Percentiles rank a stretch among this genome's conserved stretches.
These are phyloP conservation scores for Trichosporon asahii DNA, from an alignment of 1,284 basidiomycete species.

Conservation along the genomic window DNA sequence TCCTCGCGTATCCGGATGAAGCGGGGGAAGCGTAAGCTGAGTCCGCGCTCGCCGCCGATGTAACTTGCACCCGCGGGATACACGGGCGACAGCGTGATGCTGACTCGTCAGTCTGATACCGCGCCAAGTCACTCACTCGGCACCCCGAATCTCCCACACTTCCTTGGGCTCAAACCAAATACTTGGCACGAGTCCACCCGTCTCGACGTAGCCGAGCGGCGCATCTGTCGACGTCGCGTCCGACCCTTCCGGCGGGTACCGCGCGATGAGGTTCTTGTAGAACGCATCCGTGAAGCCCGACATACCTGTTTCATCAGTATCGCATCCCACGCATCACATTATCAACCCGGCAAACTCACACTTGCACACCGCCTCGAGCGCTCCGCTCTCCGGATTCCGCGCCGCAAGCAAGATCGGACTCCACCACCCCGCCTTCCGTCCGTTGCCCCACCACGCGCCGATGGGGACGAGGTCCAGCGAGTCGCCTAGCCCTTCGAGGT, in stretches of 20 bases:
- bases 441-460: conserved; percentile 86
- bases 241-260: conserved; percentile 62
- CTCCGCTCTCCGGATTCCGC: conserved; percentile 68
- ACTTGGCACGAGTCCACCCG: conserved; percentile 71
- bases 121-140: conserved; percentile 60
- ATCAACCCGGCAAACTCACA: conserved; percentile 51
- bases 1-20: conserved; percentile 58
- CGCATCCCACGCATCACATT: conserved; percentile 52
- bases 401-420: conserved; percentile 80
- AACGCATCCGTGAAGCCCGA: conserved; percentile 82
- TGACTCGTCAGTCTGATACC: conserved; percentile 36
- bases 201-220: conserved; percentile 65
- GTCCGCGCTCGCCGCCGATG: conserved; percentile 65
- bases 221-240: conserved; percentile 61
- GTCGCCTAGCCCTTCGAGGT: conserved; percentile 55
- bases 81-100: conserved; percentile 82
- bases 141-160: conserved; percentile 88
- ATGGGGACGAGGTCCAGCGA: conserved; percentile 64
- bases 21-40: conserved; percentile 60
- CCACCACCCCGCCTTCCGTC: conserved; percentile 92
- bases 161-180: conserved; percentile 81
- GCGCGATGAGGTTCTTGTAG: conserved; percentile 69
- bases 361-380: conserved; percentile 78
- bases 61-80: conserved; percentile 74
- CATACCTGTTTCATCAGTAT: conserved; percentile 25